A percentile compares a stretch with the other conserved stretches of the same genome.
These are phyloP conservation scores for Thermothelomyces thermophilus DNA, from an alignment of 2,329 filamentous ascomycete species.

Conservation along the genomic window DNA sequence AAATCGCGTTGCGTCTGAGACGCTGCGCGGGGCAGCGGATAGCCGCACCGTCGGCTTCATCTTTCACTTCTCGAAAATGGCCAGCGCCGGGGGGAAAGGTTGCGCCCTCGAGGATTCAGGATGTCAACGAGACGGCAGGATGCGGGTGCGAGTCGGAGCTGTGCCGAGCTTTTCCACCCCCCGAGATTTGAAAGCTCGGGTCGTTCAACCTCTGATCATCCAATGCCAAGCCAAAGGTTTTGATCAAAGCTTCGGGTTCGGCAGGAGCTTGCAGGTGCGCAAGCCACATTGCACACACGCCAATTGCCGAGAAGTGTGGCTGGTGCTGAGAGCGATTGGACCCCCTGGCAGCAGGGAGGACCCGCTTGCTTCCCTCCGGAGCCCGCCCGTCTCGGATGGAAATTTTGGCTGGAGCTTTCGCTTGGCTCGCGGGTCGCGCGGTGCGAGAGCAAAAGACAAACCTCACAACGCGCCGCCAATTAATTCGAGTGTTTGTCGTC, in stretches of 20 bases:
- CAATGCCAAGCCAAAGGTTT: slow-evolving; percentile 23
- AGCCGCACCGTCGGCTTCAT: slow-evolving; percentile 11
- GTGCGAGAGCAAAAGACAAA: slow-evolving; percentile 2
- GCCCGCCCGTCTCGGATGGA: slow-evolving; percentile 8
- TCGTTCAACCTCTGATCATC: slow-evolving; percentile 18
- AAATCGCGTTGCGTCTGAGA: slow-evolving; percentile 75
- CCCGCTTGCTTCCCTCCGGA: neutral
- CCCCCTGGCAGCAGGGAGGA: neutral
- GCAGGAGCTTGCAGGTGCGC: neutral
- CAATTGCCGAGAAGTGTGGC: slow-evolving; percentile 6
- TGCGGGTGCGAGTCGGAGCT: slow-evolving; percentile 1
- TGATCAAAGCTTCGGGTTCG: slow-evolving; percentile 10
- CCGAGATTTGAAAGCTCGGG: slow-evolving; percentile 3
- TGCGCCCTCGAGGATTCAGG: neutral
- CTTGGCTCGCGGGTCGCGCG: slow-evolving; percentile 6
- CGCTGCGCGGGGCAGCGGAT: slow-evolving; percentile 50
- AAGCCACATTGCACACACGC: slow-evolving; percentile 5
- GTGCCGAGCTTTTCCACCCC: slow-evolving; percentile 7
- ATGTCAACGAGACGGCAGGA: neutral
- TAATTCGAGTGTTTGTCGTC: neutral
- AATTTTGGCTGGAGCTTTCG: slow-evolving; percentile 21
- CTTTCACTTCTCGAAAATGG: neutral
- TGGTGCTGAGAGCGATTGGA: neutral
- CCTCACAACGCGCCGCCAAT: slow-evolving; percentile 4
- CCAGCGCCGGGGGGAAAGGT: neutral